These are phyloP conservation scores for Rhynchospora tenuis DNA, from an alignment of 176 grass and related monocot species.

Conservation along the genomic window DNA sequence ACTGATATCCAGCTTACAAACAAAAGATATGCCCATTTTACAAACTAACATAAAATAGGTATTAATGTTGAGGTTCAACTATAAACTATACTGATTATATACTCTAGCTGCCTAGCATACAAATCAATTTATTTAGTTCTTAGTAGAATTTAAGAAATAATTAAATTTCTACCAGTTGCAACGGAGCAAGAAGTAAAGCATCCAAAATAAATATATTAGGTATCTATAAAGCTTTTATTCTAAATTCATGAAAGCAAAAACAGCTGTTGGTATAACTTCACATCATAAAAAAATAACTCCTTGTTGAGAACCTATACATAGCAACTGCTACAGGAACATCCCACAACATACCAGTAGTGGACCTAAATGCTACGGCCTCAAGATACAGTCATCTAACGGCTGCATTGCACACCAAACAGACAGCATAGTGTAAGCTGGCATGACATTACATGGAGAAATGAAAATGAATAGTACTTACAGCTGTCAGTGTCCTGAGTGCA, in stretches of 20 bases:
- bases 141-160: background rate
- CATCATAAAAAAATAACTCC: background rate
- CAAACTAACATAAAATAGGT: background rate
- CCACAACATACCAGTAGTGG: background rate
- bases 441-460: background rate
- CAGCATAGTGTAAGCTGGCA: background rate
- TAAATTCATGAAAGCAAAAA: background rate
- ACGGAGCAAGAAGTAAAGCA: background rate
- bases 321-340: background rate
- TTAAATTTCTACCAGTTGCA: background rate
- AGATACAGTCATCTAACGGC: background rate
- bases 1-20: background rate
- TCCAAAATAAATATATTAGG: background rate
- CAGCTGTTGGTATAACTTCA: background rate
- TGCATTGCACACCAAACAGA: background rate
- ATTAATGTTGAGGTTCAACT: background rate
- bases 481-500: conserved; percentile 65
- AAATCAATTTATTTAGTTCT: background rate
- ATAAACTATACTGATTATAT: background rate
- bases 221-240: background rate
- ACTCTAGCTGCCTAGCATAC: background rate
- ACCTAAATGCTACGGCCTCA: background rate
- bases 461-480: conserved; percentile 29
- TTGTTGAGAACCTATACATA: background rate
- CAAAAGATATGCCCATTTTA: background rate